Percentiles rank a stretch among this genome's conserved stretches.
These are phyloP conservation scores for Insectozyma bohioensis DNA, from an alignment of 1,139 yeast genomes.

Conservation along the genomic window DNA sequence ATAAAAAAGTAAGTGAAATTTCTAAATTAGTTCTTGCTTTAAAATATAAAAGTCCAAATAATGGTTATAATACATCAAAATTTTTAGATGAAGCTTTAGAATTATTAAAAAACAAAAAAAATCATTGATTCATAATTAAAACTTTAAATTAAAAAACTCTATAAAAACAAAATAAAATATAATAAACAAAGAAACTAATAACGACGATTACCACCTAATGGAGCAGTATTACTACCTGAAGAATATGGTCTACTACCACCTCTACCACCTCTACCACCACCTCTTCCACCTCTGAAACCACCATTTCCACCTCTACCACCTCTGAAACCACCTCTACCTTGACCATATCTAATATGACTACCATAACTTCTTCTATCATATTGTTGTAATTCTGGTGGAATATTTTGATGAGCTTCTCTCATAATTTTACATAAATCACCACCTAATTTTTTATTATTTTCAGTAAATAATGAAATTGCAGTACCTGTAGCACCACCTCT, in stretches of 20 bases:
- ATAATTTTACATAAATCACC: slow-evolving; percentile 86
- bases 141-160: background rate
- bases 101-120: background rate
- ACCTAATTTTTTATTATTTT: slow-evolving; percentile 83
- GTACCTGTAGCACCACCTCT: slow-evolving; percentile 98
- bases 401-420: slow-evolving; percentile 91
- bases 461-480: slow-evolving; percentile 93
- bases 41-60: slow-evolving; percentile 1
- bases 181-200: slow-evolving; percentile 16
- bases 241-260: slow-evolving; percentile 25
- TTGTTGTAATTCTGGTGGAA: slow-evolving; percentile 65
- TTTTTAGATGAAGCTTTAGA: background rate
- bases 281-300: slow-evolving; percentile 27
- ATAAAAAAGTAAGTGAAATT: slow-evolving; percentile 2
- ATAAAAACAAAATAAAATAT: slow-evolving; percentile 3
- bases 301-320: slow-evolving; percentile 44
- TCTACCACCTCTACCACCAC: slow-evolving; percentile 28
- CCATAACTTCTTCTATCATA: slow-evolving; percentile 56
- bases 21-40: slow-evolving; percentile 8
- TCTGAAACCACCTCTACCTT: slow-evolving; percentile 53
- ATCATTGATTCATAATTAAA: too few species aligned
- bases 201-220: slow-evolving; percentile 30
- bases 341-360: slow-evolving; percentile 58
- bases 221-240: slow-evolving; percentile 33
- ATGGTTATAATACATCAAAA: too few species aligned